A percentile compares a stretch with the other conserved stretches of the same genome.
Conservation (phyloP, 305 asterid genomes). For the Fraxinus nigra region DNA sequence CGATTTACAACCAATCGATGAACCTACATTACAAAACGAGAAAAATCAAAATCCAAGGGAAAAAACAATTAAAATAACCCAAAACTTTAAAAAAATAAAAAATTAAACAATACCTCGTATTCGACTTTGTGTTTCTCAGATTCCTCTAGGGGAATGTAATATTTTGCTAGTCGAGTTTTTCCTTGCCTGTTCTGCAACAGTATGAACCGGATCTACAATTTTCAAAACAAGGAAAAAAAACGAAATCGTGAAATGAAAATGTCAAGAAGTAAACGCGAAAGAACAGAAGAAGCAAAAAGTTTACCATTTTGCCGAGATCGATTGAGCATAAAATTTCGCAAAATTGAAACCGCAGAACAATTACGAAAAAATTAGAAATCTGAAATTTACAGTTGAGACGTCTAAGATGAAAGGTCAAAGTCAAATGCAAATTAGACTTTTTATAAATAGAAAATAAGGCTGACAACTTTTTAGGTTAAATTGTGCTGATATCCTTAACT, state of each 20-base stretch:
- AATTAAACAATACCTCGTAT: conserved; percentile 57
- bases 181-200: not conserved
- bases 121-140: conserved; percentile 98
- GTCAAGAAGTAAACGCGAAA: not conserved
- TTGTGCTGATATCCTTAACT: not conserved
- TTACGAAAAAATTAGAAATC: not conserved
- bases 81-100: not conserved
- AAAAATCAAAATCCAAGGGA: not conserved
- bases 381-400: not conserved
- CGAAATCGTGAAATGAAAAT: not conserved
- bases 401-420: not conserved
- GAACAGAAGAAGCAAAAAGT: not conserved
- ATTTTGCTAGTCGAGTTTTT: conserved; percentile 80
- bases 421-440: not conserved
- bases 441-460: too few relatives aligned
- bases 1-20: conserved; percentile 93
- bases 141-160: conserved; percentile 97
- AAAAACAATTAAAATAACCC: not conserved
- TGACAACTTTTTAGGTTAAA: too few relatives aligned
- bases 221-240: not conserved
- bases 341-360: not conserved
- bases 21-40: conserved; percentile 46
- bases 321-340: not conserved
- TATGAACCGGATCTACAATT: not conserved
- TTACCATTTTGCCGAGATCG: not conserved